Evolutionary conservation across 2,329 filamentous ascomycete genomes (phyloP).

Genomic region (Pseudogymnoascus sp.): DNA sequence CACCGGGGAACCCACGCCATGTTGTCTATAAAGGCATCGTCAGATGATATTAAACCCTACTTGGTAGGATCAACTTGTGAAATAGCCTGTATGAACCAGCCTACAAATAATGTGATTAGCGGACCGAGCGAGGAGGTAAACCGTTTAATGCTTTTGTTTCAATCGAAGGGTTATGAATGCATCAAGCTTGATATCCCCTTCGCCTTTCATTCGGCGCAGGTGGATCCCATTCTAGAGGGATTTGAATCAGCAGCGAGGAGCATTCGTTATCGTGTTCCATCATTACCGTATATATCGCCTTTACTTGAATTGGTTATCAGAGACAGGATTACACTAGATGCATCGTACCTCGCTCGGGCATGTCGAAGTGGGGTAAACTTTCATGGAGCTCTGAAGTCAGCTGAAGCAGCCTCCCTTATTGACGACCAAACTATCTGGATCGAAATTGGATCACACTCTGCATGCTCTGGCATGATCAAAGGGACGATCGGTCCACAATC

Average conservation of each 20-base stretch:
- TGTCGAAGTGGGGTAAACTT: conserved; percentile 62
- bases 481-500: conserved; percentile 28
- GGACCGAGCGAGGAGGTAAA: conserved; percentile 46
- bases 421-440: conserved; percentile 61
- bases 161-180: conserved; percentile 45
- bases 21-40: conserved; percentile 43
- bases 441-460: conserved; percentile 64
- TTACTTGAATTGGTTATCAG: conserved; percentile 51
- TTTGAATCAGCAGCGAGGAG: conserved; percentile 46
- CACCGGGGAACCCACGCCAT: conserved; percentile 59
- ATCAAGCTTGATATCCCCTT: conserved; percentile 55
- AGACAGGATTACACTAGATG: conserved; percentile 46
- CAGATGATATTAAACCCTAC: conserved; percentile 40
- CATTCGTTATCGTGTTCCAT: conserved; percentile 47
- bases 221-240: conserved; percentile 52
- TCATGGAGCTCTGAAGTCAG: conserved; percentile 49
- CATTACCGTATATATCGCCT: conserved; percentile 58
- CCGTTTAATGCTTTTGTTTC: conserved; percentile 39
- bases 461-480: conserved; percentile 31
- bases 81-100: conserved; percentile 64
- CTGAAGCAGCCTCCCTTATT: conserved; percentile 50
- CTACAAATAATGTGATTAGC: conserved; percentile 62
- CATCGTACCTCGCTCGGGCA: conserved; percentile 55
- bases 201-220: conserved; percentile 57
- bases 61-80: conserved; percentile 43